Conservation (phyloP, 1,284 basidiomycete genomes). For the Leccinum angustisporum region DNA sequence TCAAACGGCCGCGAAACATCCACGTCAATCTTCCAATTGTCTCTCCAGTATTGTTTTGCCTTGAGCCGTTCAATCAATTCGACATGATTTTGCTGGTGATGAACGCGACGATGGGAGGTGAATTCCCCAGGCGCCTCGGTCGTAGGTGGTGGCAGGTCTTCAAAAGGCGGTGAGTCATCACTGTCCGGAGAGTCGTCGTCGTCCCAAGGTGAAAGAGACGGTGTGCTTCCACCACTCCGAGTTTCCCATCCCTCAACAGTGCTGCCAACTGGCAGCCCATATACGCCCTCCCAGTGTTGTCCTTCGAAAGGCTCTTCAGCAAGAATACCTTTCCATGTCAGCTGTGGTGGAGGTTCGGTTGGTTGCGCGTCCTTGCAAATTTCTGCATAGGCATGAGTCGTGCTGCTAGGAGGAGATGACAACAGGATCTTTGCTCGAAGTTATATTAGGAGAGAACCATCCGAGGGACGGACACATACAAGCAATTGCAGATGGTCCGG, state of each 20-base stretch:
- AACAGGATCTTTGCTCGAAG: constrained; percentile 47
- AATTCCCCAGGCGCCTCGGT: constrained; percentile 27
- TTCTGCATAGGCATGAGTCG: constrained; percentile 52
- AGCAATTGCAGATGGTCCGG: constrained; percentile 72
- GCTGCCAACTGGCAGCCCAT: constrained; percentile 43
- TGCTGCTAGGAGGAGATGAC: constrained; percentile 48
- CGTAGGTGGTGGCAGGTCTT: constrained; percentile 37
- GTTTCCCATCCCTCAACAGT: constrained; percentile 43
- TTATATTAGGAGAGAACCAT: constrained; percentile 6
- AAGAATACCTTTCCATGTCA: constrained; percentile 75
- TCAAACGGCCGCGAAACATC: constrained; percentile 48
- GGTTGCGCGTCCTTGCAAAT: constrained; percentile 50
- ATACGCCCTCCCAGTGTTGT: constrained; percentile 73
- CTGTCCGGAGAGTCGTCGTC: constrained; percentile 33
- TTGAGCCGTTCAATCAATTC: constrained; percentile 58
- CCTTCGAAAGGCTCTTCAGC: constrained; percentile 77
- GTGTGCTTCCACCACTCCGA: constrained; percentile 41
- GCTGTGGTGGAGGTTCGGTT: constrained; percentile 36
- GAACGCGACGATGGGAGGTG: constrained; percentile 7
- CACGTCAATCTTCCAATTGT: constrained; percentile 54
- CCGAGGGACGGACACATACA: constrained; percentile 40
- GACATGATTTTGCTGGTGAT: constrained; percentile 43
- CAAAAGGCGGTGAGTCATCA: constrained; percentile 25
- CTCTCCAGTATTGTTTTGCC: constrained; percentile 66
- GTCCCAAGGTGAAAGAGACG: constrained; percentile 51